Percentiles rank a stretch among this genome's conserved stretches.
phyloP scores from a whole-genome alignment of 148 eudicot species.

The Cornus suecica region DNA sequence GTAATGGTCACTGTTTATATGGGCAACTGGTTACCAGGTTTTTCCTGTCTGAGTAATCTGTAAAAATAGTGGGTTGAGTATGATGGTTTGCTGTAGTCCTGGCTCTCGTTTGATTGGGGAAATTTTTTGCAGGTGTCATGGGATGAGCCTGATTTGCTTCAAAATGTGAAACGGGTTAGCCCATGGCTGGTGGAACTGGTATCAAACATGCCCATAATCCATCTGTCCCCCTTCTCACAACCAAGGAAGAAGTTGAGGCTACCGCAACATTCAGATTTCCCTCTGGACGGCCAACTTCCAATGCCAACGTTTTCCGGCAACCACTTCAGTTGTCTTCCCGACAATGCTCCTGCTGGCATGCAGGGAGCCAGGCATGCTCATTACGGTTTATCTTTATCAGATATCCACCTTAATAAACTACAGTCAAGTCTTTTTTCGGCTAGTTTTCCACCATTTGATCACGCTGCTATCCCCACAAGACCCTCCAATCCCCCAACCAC shows the following conservation, averaged over 20 bases:
- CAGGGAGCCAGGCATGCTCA: constrained; percentile 99
- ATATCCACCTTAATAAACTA: constrained; percentile 58
- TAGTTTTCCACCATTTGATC: constrained; percentile 42
- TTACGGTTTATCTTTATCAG: constrained; percentile 66
- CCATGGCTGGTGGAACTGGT: constrained; percentile 97
- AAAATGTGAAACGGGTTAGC: constrained; percentile 88
- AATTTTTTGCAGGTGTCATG: constrained; percentile 61
- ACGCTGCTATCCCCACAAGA: constrained; percentile 22
- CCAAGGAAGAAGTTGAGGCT: constrained; percentile 76
- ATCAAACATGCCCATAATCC: constrained; percentile 78
- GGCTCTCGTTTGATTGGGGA: background rate
- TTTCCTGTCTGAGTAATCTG: background rate
- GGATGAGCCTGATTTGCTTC: constrained; percentile 98
- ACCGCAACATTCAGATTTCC: constrained; percentile 66
- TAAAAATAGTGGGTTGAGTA: background rate
- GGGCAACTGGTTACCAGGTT: background rate
- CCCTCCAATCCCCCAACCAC: constrained; percentile 35
- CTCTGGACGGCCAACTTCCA: constrained; percentile 37
- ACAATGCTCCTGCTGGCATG: constrained; percentile 75
- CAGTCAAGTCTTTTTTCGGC: constrained; percentile 47
- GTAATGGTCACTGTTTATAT: background rate
- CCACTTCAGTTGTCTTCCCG: constrained; percentile 24
- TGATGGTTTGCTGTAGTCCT: background rate
- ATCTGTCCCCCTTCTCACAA: constrained; percentile 82
- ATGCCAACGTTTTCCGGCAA: constrained; percentile 41